Evolutionary conservation across 2,329 filamentous ascomycete genomes (phyloP), one percentile per base, ranked within the genome.

Genomic region (Alternaria conjuncta): DNA sequence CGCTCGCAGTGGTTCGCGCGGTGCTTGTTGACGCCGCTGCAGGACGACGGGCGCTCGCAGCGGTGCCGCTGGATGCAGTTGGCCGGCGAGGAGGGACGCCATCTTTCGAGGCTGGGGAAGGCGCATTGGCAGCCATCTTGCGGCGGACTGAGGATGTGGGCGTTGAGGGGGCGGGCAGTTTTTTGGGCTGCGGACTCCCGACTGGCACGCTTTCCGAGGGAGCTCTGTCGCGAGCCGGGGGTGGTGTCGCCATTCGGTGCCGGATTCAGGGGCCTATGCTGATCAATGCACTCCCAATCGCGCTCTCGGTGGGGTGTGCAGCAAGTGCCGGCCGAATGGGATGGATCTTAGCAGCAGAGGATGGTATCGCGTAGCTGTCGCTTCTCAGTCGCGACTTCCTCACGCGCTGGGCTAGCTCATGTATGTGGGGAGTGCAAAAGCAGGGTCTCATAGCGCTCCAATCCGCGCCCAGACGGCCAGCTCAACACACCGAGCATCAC

Each of bases 81-180:
- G 75, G 75, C 4, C 77, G 71, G 12, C 78, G 76, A 6, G 78
- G 73, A 23, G 76, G 67, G 3, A 71, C 63, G 18, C 63, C 50
- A 20, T 79, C 77, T 65, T 76, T 78, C 55, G 72, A 68, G 26
- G 68, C 62, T 7, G 74, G 63, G 13, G 71, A 65, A 25, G 72
- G 64, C n/a, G 71, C 71, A 58, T 71, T 71, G 18, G 77, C 75
- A 54, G 76, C 73, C 75, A 77, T 79, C 60, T 72, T 78, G 63
- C 76, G 73, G 45, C 72, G 73, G 61, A 75, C 57, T 30, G 71
- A 67, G 32, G 74, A 71, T 26, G 75, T 69, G n/a, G 75, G 71
- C 58, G 75, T 69, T 6, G 72, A 68, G 46, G 72, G 68, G 21
- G 70, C 65, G 54, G 72, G 69, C 65, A 69, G 55, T 63, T 66